A percentile compares a stretch with the other conserved stretches of the same genome.
Evolutionary conservation across 768 basidiomycete species (phyloP).

Genomic region (Astraeus odoratus): DNA sequence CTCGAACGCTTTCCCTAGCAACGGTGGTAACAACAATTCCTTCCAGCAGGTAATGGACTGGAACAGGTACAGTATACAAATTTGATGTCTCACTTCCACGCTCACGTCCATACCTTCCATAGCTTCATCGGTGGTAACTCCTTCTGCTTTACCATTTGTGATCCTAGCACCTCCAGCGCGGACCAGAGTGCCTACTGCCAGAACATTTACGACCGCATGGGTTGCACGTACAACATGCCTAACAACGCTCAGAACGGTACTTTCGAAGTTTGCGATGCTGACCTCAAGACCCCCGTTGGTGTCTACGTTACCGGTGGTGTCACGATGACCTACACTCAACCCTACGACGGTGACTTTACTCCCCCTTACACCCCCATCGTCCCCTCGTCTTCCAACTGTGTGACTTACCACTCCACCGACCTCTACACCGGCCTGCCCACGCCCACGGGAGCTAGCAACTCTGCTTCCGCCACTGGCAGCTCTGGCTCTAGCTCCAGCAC

Average conservation of each 20-base stretch:
- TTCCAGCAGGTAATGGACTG: constrained; percentile 57
- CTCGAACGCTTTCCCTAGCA: constrained; percentile 46
- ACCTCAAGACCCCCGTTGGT: constrained; percentile 59
- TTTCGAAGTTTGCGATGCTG: constrained; percentile 63
- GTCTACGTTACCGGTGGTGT: constrained; percentile 35
- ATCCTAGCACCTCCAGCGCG: constrained; percentile 38
- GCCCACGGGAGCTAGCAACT: not conserved
- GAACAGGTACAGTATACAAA: constrained; percentile 56
- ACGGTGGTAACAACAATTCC: constrained; percentile 31
- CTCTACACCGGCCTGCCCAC: constrained; percentile 29
- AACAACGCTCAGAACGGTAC: constrained; percentile 46
- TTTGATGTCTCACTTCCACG: constrained; percentile 1
- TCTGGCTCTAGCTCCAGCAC: not conserved
- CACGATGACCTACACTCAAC: constrained; percentile 38
- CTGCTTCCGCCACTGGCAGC: not conserved
- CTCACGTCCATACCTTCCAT: constrained; percentile 5
- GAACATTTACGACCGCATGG: constrained; percentile 68
- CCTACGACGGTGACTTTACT: constrained; percentile 23
- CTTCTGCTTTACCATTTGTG: constrained; percentile 72
- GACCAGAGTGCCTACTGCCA: constrained; percentile 48
- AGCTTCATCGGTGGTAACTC: constrained; percentile 64
- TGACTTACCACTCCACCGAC: constrained; percentile 27
- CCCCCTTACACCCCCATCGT: constrained; percentile 36
- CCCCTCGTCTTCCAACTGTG: constrained; percentile 41
- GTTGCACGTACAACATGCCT: constrained; percentile 70